Evolutionary conservation across 305 asterid genomes (phyloP).

Genomic region (Solanum aculeatissimum): DNA sequence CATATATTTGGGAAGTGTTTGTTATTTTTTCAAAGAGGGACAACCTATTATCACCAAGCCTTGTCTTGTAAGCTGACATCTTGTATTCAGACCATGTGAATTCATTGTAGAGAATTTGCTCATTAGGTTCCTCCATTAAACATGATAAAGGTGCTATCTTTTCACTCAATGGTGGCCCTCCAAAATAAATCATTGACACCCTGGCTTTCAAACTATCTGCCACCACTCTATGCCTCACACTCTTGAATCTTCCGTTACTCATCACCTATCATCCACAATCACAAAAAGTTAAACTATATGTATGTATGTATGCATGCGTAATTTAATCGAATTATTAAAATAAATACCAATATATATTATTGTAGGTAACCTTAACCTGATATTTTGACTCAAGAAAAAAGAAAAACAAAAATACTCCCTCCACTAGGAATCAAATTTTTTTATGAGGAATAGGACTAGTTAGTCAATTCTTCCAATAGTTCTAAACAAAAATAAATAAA

Average conservation of each 20-base stretch:
- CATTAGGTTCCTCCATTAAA: constrained; percentile 45
- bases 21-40: constrained; percentile 7
- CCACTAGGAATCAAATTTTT: neutral
- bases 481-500: neutral
- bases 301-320: neutral
- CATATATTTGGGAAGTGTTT: neutral
- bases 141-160: constrained; percentile 35
- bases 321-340: neutral
- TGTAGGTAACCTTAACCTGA: neutral
- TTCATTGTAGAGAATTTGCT: constrained; percentile 47
- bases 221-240: constrained; percentile 68
- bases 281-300: neutral
- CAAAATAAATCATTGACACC: constrained; percentile 68
- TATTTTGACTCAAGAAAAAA: too few relatives aligned
- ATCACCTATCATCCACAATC: constrained; percentile 29
- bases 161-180: constrained; percentile 52
- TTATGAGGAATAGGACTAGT: neutral
- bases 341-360: neutral
- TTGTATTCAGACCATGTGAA: constrained; percentile 70
- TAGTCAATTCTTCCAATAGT: neutral
- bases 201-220: constrained; percentile 29
- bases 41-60: constrained; percentile 19
- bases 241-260: constrained; percentile 63
- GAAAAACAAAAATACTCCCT: neutral
- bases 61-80: constrained; percentile 22